Base-by-base conservation (phyloP, 176 grass and related monocot species). In the Thalia dealbata region DNA sequence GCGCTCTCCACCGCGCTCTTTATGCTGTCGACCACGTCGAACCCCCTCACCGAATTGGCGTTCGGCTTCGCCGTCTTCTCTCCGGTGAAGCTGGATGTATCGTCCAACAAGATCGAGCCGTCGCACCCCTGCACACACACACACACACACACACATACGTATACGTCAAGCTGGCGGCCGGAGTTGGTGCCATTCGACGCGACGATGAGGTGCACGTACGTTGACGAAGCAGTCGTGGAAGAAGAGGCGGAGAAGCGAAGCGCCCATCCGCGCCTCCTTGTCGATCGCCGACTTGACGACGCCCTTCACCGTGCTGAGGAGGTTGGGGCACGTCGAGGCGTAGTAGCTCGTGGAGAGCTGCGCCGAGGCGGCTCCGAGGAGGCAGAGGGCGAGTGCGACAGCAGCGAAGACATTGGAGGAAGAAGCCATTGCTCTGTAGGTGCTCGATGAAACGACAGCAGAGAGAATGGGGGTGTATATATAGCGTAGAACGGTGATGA, bases 171-270 rank as follows among this genome's bases (percentile, higher is more conserved):
- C n/a, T n/a, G n/a, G n/a, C n/a, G n/a, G n/a, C n/a, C 15, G 15
- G 0, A 59, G n/a, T 38, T 38, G 32, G 32, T 38, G 32, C 32
- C 15, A 59, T 21, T 21, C 4, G 1, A n/a, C n/a, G n/a, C n/a
- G n/a, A n/a, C n/a, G n/a, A n/a, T n/a, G n/a, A n/a, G n/a, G n/a
- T n/a, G n/a, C n/a, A n/a, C n/a, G n/a, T 61, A 61, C 58, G 58
- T 61, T 61, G 21, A 25, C 58, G 58, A 61, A 61, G 58, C 58
- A 61, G 58, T 61, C 58, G 11, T 61, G 58, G 58, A 61, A 61
- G 18, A 23, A 25, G 58, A 61, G 58, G 45, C 45, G 45, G 11
- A 48, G 45, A 48, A 48, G 45, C 10, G 45, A 48, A 48, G 45
- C 45, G 0, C 45, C 45, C 45, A 48, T 48, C 45, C 45, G 45